Base-by-base conservation (phyloP, 108 stramenopile genomes). In the Schizochytrium sp. region DNA sequence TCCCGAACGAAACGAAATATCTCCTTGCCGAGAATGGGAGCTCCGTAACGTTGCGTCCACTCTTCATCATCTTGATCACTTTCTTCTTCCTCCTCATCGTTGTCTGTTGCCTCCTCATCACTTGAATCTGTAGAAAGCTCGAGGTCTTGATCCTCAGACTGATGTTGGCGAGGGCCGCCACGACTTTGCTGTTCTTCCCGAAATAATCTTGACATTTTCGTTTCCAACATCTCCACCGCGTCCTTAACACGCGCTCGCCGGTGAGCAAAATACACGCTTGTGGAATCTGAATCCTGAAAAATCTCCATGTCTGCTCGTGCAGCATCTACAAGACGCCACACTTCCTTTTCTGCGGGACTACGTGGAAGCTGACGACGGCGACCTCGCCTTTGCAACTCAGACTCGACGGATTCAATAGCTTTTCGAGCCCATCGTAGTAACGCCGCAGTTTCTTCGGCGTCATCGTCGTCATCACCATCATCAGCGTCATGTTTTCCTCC, bases 231-330 rank as follows among this genome's bases (percentile, higher is more conserved):
- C 15, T 83, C 76, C 7, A 83, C 55, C 8, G 76, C 76, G 76
- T 83, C 76, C 50, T 55, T 49, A 12, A 83, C 53, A 2, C 76
- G 76, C 10, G 12, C 76, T 0, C 53, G 47, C 8, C 76, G 47
- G 28, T 83, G 76, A 7, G 17, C 47, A 83, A 55, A 55, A 53
- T 55, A 55, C 13, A 10, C 3, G 28, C 55, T 53, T n/a, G 4
- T 50, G 13, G 76, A 2, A 0, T 50, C 5, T 10, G 76, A 5
- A 5, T 49, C 47, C 1, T 17, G 5, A 1, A 83, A 55, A 28
- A 83, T 83, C 5, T 56, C 47, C 76, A 83, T 55, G 28, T 83
- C 76, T 83, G 47, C 53, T 7, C 53, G 76, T 53, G 76, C 76
- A 28, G 76, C 76, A 28, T 83, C 76, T 8, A 83, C 50, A 3